phyloP scores from a whole-genome alignment of 2,329 filamentous ascomycete genomes.

The Colletotrichum tamarilloi region DNA sequence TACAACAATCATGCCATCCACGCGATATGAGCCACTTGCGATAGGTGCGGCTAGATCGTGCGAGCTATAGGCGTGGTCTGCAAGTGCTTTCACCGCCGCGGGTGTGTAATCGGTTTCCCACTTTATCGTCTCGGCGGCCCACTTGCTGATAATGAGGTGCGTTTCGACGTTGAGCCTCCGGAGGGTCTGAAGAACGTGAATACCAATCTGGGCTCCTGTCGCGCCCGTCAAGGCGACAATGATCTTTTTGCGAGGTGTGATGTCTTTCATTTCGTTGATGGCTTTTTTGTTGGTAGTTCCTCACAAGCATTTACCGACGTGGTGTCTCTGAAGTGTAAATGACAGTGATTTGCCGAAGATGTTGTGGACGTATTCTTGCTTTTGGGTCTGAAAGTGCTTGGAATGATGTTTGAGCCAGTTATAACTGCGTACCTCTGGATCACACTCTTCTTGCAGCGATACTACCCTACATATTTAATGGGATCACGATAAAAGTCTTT shows the following conservation, averaged over 20 bases:
- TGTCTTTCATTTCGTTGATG: not conserved
- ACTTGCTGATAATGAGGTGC: slow-evolving; percentile 59
- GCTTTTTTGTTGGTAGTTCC: not conserved
- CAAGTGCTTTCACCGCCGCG: slow-evolving; percentile 1
- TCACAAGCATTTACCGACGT: not conserved
- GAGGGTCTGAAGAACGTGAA: slow-evolving; percentile 53
- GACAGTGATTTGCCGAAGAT: not conserved
- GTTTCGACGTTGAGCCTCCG: slow-evolving; percentile 57
- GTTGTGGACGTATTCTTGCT: too few relatives aligned
- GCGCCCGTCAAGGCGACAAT: slow-evolving; percentile 62
- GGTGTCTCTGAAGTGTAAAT: not conserved
- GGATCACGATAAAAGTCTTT: not conserved
- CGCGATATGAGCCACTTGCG: slow-evolving; percentile 55
- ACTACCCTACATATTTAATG: not conserved
- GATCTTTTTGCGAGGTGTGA: slow-evolving; percentile 44
- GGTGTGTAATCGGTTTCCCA: slow-evolving; percentile 46
- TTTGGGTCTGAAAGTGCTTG: too few relatives aligned
- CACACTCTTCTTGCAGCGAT: too few relatives aligned
- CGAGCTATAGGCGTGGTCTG: slow-evolving; percentile 38
- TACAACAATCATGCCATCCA: slow-evolving; percentile 59
- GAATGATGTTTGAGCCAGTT: too few relatives aligned
- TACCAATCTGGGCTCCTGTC: slow-evolving; percentile 56
- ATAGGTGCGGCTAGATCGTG: slow-evolving; percentile 57
- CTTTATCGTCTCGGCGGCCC: slow-evolving; percentile 59
- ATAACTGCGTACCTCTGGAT: too few relatives aligned